Evolutionary conservation across 805 yeast genomes (phyloP).

Genomic region (Metschnikowia sp.): DNA sequence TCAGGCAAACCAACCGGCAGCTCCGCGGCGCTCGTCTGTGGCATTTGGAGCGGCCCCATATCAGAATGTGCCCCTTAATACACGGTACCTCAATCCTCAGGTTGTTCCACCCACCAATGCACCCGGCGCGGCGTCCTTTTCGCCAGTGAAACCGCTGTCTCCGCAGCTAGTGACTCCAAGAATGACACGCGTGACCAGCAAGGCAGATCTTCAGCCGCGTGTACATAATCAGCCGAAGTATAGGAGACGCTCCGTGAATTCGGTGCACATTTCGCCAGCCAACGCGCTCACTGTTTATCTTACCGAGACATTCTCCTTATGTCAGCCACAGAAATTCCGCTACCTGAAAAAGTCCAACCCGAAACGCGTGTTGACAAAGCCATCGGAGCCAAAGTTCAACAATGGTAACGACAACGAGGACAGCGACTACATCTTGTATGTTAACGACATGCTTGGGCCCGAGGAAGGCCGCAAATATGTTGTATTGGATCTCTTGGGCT

Average conservation of each 20-base stretch:
- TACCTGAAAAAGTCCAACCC: constrained; percentile 87
- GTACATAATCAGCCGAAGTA: constrained; percentile 63
- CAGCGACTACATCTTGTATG: constrained; percentile 87
- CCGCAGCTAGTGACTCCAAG: constrained; percentile 43
- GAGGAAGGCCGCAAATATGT: constrained; percentile 83
- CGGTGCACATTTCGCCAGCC: constrained; percentile 71
- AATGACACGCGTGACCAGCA: constrained; percentile 39
- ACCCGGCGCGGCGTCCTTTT: constrained; percentile 1
- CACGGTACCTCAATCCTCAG: constrained; percentile 13
- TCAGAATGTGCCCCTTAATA: constrained; percentile 15
- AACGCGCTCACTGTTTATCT: constrained; percentile 74
- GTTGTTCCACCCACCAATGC: constrained; percentile 3
- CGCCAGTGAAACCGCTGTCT: constrained; percentile 1
- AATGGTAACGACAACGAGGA: constrained; percentile 87
- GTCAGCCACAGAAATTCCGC: constrained; percentile 73
- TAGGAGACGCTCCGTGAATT: constrained; percentile 63
- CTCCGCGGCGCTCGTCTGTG: constrained; percentile 18
- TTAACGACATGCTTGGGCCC: constrained; percentile 86
- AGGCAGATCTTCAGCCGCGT: constrained; percentile 58
- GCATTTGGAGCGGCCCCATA: constrained; percentile 22
- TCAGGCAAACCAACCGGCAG: constrained; percentile 4
- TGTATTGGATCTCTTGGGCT: constrained; percentile 87
- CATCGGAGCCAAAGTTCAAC: constrained; percentile 75
- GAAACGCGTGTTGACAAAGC: constrained; percentile 86
- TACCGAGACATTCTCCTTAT: constrained; percentile 76